Conservation (phyloP, 2,329 filamentous ascomycete species). For the Colletotrichum eremochloae region DNA sequence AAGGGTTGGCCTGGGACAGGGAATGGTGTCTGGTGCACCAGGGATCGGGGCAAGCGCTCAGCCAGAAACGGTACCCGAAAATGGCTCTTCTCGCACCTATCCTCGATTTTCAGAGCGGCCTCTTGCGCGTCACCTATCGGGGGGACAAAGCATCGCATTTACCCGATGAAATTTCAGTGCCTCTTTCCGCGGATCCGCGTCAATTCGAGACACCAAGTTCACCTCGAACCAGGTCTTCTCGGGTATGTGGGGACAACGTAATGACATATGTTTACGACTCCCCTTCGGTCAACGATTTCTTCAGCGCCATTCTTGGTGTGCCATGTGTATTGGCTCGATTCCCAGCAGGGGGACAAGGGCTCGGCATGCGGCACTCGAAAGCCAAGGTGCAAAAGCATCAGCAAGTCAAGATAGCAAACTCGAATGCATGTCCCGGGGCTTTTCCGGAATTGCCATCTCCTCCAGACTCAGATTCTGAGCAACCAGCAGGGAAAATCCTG, state of each 20-base stretch:
- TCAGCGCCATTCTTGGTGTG: slow-evolving; percentile 79
- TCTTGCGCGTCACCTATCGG: slow-evolving; percentile 72
- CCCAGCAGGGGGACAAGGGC: slow-evolving; percentile 73
- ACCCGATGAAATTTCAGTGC: slow-evolving; percentile 62
- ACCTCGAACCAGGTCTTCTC: slow-evolving; percentile 65
- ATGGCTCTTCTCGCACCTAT: slow-evolving; percentile 87
- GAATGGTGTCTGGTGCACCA: slow-evolving; percentile 96
- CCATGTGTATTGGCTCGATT: slow-evolving; percentile 89
- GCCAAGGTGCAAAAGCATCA: slow-evolving; percentile 75
- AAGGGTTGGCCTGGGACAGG: slow-evolving; percentile 93
- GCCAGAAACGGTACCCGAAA: slow-evolving; percentile 86
- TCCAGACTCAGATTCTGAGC: slow-evolving; percentile 69
- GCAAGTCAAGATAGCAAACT: slow-evolving; percentile 44
- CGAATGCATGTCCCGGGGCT: slow-evolving; percentile 61
- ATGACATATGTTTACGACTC: slow-evolving; percentile 78
- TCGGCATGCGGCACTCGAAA: slow-evolving; percentile 77
- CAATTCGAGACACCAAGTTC: slow-evolving; percentile 61
- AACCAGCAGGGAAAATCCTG: slow-evolving; percentile 69
- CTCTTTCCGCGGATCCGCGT: slow-evolving; percentile 76
- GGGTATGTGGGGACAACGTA: slow-evolving; percentile 87
- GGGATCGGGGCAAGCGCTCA: slow-evolving; percentile 86
- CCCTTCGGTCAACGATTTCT: slow-evolving; percentile 77
- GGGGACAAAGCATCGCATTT: slow-evolving; percentile 49
- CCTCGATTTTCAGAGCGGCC: slow-evolving; percentile 77
- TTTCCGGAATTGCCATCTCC: slow-evolving; percentile 68